phyloP scores from a whole-genome alignment of 805 yeast species.

The Pichia californica region DNA sequence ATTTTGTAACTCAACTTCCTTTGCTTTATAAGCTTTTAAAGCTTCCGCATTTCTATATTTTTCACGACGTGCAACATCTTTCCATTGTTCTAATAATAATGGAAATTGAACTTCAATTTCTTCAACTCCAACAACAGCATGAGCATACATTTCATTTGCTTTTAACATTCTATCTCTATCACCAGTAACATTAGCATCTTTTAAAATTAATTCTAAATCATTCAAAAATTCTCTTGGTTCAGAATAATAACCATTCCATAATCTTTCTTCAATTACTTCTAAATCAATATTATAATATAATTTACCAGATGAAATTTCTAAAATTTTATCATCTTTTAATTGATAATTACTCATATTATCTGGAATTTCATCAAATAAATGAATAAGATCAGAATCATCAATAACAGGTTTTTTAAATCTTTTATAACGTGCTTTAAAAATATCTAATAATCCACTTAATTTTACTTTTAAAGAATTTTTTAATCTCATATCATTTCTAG shows the following conservation, averaged over 20 bases:
- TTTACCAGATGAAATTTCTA: constrained; percentile 71
- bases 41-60: constrained; percentile 41
- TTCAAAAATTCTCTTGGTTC: constrained; percentile 86
- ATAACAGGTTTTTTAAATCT: constrained; percentile 86
- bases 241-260: constrained; percentile 94
- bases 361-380: constrained; percentile 63
- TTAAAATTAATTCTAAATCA: constrained; percentile 78
- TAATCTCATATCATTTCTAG: constrained; percentile 61
- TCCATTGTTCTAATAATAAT: constrained; percentile 70
- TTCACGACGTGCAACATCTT: constrained; percentile 64
- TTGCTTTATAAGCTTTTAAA: too few species aligned
- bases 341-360: constrained; percentile 36
- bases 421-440: constrained; percentile 80
- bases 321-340: constrained; percentile 65
- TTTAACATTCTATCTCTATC: constrained; percentile 76
- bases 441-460: constrained; percentile 81
- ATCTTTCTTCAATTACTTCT: constrained; percentile 86
- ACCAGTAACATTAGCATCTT: constrained; percentile 64
- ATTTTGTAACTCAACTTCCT: too few species aligned
- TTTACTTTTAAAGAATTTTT: constrained; percentile 82
- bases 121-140: constrained; percentile 92
- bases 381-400: constrained; percentile 67
- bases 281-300: constrained; percentile 82
- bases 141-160: constrained; percentile 94
- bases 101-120: constrained; percentile 65